These are phyloP conservation scores for Gynandropsis gynandra DNA, from an alignment of 345 rosid genomes.

Conservation along the genomic window DNA sequence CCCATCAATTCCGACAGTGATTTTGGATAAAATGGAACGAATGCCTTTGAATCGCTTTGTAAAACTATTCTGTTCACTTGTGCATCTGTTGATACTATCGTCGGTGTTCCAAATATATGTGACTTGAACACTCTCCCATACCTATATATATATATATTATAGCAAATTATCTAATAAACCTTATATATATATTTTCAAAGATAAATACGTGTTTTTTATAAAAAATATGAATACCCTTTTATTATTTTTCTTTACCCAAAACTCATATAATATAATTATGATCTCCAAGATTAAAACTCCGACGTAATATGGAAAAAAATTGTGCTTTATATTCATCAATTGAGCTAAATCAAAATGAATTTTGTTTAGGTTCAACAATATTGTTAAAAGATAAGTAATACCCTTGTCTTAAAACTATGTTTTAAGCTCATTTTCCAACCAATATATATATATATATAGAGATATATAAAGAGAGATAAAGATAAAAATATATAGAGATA, in stretches of 20 bases:
- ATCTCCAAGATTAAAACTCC: too few species aligned
- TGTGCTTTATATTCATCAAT: too few species aligned
- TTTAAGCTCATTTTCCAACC: too few species aligned
- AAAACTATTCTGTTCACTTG: slow-evolving; percentile 77
- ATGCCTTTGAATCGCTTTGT: slow-evolving; percentile 70
- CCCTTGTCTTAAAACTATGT: not conserved
- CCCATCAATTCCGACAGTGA: slow-evolving; percentile 96
- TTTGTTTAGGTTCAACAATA: not conserved
- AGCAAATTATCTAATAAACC: too few species aligned
- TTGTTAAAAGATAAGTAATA: not conserved
- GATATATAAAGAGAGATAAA: not conserved
- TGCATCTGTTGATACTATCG: slow-evolving; percentile 86
- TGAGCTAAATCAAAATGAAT: too few species aligned
- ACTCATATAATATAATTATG: too few species aligned
- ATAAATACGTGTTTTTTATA: too few species aligned
- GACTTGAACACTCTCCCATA: slow-evolving; percentile 96
- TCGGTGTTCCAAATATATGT: slow-evolving; percentile 81
- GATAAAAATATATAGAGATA: not conserved
- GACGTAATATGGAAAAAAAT: too few species aligned
- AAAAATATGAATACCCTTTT: too few species aligned
- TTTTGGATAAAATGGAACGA: slow-evolving; percentile 90
- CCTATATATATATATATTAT: slow-evolving; percentile 32
- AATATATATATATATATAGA: not conserved
- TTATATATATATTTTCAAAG: too few species aligned
- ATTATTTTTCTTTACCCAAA: too few species aligned